A percentile compares a stretch with the other conserved stretches of the same genome.
These are phyloP conservation scores for Trichophyton rubrum DNA, from an alignment of 2,329 filamentous ascomycete genomes.

Conservation along the genomic window DNA sequence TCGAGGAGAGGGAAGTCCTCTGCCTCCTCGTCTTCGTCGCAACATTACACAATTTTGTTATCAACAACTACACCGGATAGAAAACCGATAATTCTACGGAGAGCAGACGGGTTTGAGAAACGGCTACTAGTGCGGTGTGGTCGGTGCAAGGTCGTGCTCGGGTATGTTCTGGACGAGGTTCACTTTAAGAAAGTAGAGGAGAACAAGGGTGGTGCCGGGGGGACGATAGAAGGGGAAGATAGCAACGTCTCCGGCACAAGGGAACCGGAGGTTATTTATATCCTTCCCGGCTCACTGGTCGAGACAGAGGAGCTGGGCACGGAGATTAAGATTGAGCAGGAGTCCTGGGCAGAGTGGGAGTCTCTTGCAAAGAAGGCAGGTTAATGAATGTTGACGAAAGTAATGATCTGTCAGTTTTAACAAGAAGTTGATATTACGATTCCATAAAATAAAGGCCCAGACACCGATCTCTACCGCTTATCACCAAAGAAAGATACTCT, in stretches of 20 bases:
- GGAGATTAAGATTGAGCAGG: slow-evolving; percentile 22
- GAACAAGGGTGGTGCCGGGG: slow-evolving; percentile 11
- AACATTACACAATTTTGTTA: slow-evolving; percentile 40
- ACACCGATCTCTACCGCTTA: background rate
- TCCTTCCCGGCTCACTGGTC: slow-evolving; percentile 48
- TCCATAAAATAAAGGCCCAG: background rate
- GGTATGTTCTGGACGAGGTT: slow-evolving; percentile 47
- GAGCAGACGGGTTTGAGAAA: slow-evolving; percentile 57
- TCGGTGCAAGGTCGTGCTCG: slow-evolving; percentile 48
- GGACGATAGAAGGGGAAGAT: slow-evolving; percentile 12
- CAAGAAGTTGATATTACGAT: background rate
- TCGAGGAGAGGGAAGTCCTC: slow-evolving; percentile 11
- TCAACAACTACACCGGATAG: slow-evolving; percentile 38
- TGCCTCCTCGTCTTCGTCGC: slow-evolving; percentile 5
- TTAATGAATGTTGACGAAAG: background rate
- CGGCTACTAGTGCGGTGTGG: slow-evolving; percentile 46
- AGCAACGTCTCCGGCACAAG: background rate
- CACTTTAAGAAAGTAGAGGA: slow-evolving; percentile 30
- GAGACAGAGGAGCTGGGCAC: slow-evolving; percentile 44
- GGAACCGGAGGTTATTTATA: slow-evolving; percentile 39
- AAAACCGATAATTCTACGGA: slow-evolving; percentile 40
- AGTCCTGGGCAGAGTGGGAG: slow-evolving; percentile 27
- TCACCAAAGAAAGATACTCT: background rate
- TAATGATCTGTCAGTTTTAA: background rate
- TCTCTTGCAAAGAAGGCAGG: background rate